A percentile compares a stretch with the other conserved stretches of the same genome.
Evolutionary conservation across 2,329 filamentous ascomycete genomes (phyloP).

Genomic region (Neopestalotiopsis sp.): DNA sequence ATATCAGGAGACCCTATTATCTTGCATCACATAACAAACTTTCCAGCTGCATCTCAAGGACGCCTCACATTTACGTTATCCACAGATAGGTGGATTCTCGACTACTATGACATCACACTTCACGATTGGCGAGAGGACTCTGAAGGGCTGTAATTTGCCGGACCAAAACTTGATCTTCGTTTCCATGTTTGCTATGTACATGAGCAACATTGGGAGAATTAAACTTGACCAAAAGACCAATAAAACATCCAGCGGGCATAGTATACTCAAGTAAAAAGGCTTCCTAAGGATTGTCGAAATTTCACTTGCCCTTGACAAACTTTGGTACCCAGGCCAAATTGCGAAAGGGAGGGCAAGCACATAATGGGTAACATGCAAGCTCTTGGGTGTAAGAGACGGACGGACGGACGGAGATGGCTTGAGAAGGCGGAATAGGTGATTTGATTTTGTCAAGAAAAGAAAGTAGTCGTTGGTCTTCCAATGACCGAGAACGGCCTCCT

Average conservation of each 20-base stretch:
- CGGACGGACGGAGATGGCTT: neutral
- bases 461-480: constrained; percentile 19
- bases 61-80: neutral
- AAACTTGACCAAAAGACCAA: constrained; percentile 28
- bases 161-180: constrained; percentile 37
- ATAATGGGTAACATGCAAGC: constrained; percentile 24
- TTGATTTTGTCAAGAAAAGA: constrained; percentile 26
- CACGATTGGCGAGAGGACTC: neutral
- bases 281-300: neutral
- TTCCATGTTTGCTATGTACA: constrained; percentile 28
- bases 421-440: constrained; percentile 22
- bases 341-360: constrained; percentile 21
- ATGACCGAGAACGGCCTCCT: constrained; percentile 18
- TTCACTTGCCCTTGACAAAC: neutral
- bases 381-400: constrained; percentile 28
- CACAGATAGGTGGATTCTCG: neutral
- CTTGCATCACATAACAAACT: too few relatives aligned
- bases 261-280: constrained; percentile 1
- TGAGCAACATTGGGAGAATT: constrained; percentile 18
- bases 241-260: constrained; percentile 35
- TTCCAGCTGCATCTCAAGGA: neutral
- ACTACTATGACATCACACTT: neutral
- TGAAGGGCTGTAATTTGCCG: constrained; percentile 19
- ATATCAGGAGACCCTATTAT: too few relatives aligned
- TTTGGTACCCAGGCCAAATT: constrained; percentile 30